Conservation (phyloP, 805 yeast species). For the Metschnikowia anglica region DNA sequence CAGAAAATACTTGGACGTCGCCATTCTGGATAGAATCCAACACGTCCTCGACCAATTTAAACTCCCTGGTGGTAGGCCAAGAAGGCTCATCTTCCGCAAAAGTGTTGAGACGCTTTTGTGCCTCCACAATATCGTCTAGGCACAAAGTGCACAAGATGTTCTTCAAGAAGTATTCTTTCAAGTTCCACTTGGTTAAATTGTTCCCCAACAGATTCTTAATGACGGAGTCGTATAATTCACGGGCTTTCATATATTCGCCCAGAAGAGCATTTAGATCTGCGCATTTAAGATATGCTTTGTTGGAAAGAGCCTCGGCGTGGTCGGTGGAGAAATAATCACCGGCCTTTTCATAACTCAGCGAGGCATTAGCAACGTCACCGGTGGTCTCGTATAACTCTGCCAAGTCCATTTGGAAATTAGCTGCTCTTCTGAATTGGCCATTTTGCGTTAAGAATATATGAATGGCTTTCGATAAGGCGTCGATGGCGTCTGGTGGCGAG, state of each 20-base stretch:
- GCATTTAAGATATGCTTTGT: conserved; percentile 82
- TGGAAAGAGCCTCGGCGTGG: conserved; percentile 86
- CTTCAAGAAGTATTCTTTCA: conserved; percentile 89
- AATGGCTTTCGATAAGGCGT: conserved; percentile 73
- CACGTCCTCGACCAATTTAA: conserved; percentile 61
- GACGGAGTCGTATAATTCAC: conserved; percentile 71
- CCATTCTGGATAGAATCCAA: conserved; percentile 76
- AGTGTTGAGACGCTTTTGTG: conserved; percentile 64
- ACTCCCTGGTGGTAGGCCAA: conserved; percentile 76
- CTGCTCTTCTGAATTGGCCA: conserved; percentile 96
- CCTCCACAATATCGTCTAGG: conserved; percentile 82
- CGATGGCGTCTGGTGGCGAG: conserved; percentile 74
- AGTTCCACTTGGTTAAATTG: conserved; percentile 80
- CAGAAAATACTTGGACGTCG: conserved; percentile 73
- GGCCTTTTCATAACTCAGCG: conserved; percentile 73
- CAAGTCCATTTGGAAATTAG: conserved; percentile 87
- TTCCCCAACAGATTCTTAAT: conserved; percentile 75
- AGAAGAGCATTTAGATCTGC: conserved; percentile 78
- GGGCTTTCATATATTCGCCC: conserved; percentile 74
- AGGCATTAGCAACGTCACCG: conserved; percentile 65
- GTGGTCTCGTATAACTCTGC: conserved; percentile 82
- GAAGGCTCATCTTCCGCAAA: conserved; percentile 71
- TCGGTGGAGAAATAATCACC: conserved; percentile 96
- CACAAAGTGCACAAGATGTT: conserved; percentile 82
- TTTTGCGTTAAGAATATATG: conserved; percentile 73